Evolutionary conservation across 768 basidiomycete species (phyloP), one percentile per base, ranked within the genome.

Genomic region (Boletus pseudo-olivaceus): DNA sequence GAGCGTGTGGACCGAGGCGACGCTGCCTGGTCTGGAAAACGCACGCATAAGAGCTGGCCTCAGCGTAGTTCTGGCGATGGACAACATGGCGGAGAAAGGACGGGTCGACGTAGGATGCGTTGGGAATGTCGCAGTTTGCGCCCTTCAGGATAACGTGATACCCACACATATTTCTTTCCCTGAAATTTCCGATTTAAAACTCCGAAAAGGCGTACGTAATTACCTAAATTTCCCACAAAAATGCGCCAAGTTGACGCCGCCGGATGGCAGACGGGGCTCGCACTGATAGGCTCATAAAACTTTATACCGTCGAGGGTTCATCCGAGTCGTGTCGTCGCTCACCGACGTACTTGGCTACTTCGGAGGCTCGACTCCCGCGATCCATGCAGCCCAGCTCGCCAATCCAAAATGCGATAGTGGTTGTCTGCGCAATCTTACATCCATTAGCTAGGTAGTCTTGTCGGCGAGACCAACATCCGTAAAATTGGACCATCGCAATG

Each of bases 1-100:
- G 20, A 94, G 81, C 6, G 87, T 87, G 73, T 93, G 89, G 54
- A 84, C 43, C 12, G 75, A 73, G 34, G 83, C 74, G 14, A 73
- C 61, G 38, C 74, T 63, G 29, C 73, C 66, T 15, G 74, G 71
- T 48, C 75, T 73, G 2, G 70, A 72, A 51, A 83, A 76, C 15
- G 78, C 55, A 49, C 84, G 81, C 33, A 76, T 60, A 42, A 81
- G 54, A 8, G 75, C 61, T 19, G 79, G 78, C 55, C 76, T 78
- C 32, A 77, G 62, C 37, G 73, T 61, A 34, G 69, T 67, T 55
- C 76, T 80, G 23, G 78, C 68, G 56, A 79, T 62, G 51, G 78
- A 75, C 57, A 84, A 69, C 83, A 85, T 84, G 42, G 15, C 20
- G 20, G 14, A 6, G 27, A 50, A 11, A 20, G 2, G 23, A 32